Base-by-base conservation (phyloP, 768 basidiomycete species). In the Neoboletus magnificus region DNA sequence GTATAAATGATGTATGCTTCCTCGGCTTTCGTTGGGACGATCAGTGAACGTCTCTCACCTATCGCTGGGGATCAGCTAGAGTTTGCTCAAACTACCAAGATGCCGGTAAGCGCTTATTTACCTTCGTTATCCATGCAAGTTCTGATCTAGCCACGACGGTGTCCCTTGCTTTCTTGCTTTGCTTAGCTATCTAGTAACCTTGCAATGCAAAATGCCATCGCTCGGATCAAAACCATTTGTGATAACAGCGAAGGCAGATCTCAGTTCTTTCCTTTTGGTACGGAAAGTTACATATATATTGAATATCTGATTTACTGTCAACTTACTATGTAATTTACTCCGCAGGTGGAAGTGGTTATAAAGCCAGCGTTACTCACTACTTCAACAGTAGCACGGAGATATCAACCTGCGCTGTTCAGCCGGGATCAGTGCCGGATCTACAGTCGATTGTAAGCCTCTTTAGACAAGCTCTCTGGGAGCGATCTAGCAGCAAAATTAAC, bases 271-370 rank as follows among this genome's bases (percentile, higher is more conserved):
- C 45, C 50, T n/a, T 48, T 35, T 18, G 57, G 57, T 58, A 36
- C 8, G 54, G 4, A 35, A 35, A 10, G 10, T 12, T 37, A 12
- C 13, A 22, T 29, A 8, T 23, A 10, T 16, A 22, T 11, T 12
- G 13, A 23, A 7, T 15, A 15, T 20, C 45, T 33, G 32, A 33
- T 13, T 29, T n/a, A 11, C 36, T 35, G 16, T 33, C 32, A 33
- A 22, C 15, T 7, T 22, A 8, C 30, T 43, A 6, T 32, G 45
- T 32, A 22, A 11, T 36, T 22, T 16, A 25, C 7, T 20, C 20
- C 15, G 22, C 16, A 60, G 59, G 59, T 42, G 59, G 59, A 45
- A 53, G 44, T 9, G 56, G 59, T 12, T 60, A 60, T 37, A 53
- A 60, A 32, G 44, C 48, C 37, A 45, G 58, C 27, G 50, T 59